Conservation (phyloP, 805 yeast species). For the Yarrowia porcina region DNA sequence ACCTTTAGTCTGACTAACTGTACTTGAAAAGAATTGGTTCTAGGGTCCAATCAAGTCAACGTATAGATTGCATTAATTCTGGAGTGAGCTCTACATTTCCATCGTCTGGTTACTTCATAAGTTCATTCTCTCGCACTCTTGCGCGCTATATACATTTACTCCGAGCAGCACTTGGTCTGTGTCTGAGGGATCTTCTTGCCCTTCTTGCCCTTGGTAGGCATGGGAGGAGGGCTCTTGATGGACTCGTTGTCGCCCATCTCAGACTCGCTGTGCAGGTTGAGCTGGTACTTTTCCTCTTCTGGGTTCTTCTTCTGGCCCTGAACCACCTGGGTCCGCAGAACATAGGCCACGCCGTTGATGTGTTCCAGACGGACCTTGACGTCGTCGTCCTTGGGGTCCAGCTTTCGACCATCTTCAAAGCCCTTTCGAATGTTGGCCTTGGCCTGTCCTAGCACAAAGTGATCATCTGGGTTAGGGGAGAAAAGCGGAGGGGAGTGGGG, state of each 20-base stretch:
- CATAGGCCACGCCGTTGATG: conserved; percentile 66
- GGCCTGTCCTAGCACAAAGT: conserved; percentile 33
- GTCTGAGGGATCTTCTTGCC: conserved; percentile 5
- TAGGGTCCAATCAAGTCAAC: no score
- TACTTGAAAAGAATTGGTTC: no score
- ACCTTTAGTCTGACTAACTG: no score
- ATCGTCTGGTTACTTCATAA: no score
- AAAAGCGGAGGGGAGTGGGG: neutral
- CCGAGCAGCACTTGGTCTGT: neutral
- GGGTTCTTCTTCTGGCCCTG: conserved; percentile 55
- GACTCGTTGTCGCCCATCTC: conserved; percentile 91
- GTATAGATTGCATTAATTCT: no score
- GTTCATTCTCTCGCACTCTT: no score
- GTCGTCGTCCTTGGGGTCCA: conserved; percentile 44
- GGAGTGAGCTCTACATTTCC: no score
- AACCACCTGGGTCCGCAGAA: conserved; percentile 73
- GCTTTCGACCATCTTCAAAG: conserved; percentile 32
- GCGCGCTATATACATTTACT: conserved; percentile 15
- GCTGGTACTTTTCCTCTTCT: conserved; percentile 37
- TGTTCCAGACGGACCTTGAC: conserved; percentile 51
- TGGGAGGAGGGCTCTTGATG: conserved; percentile 46
- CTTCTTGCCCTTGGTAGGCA: conserved; percentile 24
- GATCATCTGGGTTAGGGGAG: conserved; percentile 15
- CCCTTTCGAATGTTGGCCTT: conserved; percentile 30
- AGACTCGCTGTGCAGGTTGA: conserved; percentile 75